Percentiles rank a stretch among this genome's conserved stretches.
phyloP scores from a whole-genome alignment of 2,329 filamentous ascomycete genomes.

The Aureobasidium sp. region DNA sequence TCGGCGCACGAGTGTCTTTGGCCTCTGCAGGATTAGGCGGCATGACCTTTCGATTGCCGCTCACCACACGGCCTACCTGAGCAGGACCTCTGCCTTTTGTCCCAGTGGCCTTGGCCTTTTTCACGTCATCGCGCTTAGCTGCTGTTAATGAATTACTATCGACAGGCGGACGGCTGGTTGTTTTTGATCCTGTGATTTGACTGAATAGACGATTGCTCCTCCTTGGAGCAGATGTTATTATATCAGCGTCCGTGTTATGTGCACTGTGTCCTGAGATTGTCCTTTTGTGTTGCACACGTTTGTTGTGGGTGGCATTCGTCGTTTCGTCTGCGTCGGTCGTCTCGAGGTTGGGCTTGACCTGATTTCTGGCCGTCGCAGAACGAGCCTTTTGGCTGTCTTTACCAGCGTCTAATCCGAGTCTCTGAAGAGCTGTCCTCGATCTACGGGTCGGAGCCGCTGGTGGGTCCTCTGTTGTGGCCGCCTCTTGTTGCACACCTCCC shows the following conservation, averaged over 20 bases:
- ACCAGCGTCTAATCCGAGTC: conserved; percentile 25
- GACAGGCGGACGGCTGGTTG: conserved; percentile 45
- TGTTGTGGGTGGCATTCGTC: conserved; percentile 10
- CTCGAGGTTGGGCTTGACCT: conserved; percentile 35
- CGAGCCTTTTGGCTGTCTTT: conserved; percentile 34
- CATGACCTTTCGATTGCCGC: conserved; percentile 69
- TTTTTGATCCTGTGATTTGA: conserved; percentile 49
- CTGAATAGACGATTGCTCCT: conserved; percentile 48
- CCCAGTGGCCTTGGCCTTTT: conserved; percentile 72
- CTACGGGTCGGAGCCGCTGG: conserved; percentile 43
- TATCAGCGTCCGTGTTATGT: conserved; percentile 26
- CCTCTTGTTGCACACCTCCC: conserved; percentile 24
- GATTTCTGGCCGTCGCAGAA: conserved; percentile 34
- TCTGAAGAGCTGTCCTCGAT: conserved; percentile 27
- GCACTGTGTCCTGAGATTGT: conserved; percentile 77
- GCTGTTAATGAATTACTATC: conserved; percentile 1
- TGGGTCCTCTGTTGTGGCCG: conserved; percentile 32
- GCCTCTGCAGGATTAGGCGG: conserved; percentile 49
- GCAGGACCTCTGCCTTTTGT: conserved; percentile 61
- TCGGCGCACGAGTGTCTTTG: conserved; percentile 56
- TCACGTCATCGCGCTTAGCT: conserved; percentile 51
- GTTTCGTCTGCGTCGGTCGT: conserved; percentile 30
- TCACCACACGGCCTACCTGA: conserved; percentile 78
- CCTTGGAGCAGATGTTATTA: conserved; percentile 38
- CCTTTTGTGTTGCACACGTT: conserved; percentile 57